Evolutionary conservation across 805 yeast species (phyloP), one percentile per base, ranked within the genome.

Genomic region (Zygosaccharomyces bisporus): DNA sequence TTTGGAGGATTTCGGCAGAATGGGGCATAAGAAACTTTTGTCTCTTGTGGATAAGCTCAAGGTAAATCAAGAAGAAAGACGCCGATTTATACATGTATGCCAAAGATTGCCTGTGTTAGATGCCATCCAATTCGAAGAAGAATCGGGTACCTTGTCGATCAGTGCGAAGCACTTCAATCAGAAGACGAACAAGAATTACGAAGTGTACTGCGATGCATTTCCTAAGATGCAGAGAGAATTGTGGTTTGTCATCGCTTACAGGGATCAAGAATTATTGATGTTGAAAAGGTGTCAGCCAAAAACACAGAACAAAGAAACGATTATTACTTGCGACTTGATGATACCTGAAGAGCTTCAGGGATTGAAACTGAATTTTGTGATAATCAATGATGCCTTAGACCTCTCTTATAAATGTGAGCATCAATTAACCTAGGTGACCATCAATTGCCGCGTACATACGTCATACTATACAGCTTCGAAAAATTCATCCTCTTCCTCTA

Each of bases 151-250:
- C 4, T 37, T 86, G 12, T 50, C 46, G 0, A 68, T 86, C 16
- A 66, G 62, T 16, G 66, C 87, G 29, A 62, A 60, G 6, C 95
- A 85, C 58, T 66, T 69, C n/a, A 79, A 76, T 43, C 51, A 37
- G 2, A 66, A 68, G 27, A 56, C 54, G 17, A 77, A 75, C 50
- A 67, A 70, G 3, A 89, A 83, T 35, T 85, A 80, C 69, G 77
- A 77, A 51, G 76, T 87, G 41, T 79, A 81, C 56, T 73, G 90
- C 45, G 91, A 95, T 2, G 78, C 77, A 54, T 93, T 86, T 68
- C 95, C 96, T 35, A 91, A 93, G 64, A 71, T 81, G 2, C 99
- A 93, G 65, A 82, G 88, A 57, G 98, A 93, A 61, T 80, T 95
- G 0, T 93, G 99, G 98, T 87, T 91, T 62, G 75, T 81, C 7